phyloP scores from a whole-genome alignment of 768 basidiomycete species.

The Tricholoma matsutake region DNA sequence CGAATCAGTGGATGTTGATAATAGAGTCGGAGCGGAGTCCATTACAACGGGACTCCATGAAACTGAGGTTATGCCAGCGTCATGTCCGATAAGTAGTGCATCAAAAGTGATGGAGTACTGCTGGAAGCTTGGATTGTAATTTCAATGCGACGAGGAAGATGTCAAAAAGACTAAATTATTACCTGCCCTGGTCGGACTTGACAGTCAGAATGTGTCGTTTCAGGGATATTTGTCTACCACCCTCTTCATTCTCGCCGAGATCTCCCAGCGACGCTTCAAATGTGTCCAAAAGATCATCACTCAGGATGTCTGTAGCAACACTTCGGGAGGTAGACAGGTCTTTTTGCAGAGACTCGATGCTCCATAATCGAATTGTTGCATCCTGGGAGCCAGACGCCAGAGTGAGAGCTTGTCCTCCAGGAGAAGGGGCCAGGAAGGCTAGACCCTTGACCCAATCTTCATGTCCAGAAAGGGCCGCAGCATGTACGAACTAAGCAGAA shows the following conservation, averaged over 20 bases:
- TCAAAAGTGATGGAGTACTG: constrained; percentile 87
- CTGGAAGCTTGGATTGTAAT: constrained; percentile 22
- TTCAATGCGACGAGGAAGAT: neutral
- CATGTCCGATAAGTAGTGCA: constrained; percentile 94
- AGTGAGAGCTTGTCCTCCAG: constrained; percentile 46
- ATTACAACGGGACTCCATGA: constrained; percentile 61
- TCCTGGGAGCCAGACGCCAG: constrained; percentile 97
- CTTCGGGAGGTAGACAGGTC: constrained; percentile 15
- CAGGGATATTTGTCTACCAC: constrained; percentile 82
- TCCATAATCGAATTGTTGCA: constrained; percentile 90
- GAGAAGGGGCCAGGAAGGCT: constrained; percentile 49
- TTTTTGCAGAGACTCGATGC: constrained; percentile 54
- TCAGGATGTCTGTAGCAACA: constrained; percentile 30
- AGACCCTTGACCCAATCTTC: constrained; percentile 94
- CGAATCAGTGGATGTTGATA: constrained; percentile 95
- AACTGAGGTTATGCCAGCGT: constrained; percentile 87
- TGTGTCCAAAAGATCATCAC: constrained; percentile 78
- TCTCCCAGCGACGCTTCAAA: constrained; percentile 84
- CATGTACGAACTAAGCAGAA: constrained; percentile 50
- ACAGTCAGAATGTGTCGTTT: constrained; percentile 80
- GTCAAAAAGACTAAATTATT: constrained; percentile 12
- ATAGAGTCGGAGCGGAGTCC: constrained; percentile 46
- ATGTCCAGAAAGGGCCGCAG: constrained; percentile 71
- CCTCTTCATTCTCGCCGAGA: constrained; percentile 69
- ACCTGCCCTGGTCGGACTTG: constrained; percentile 44